A percentile compares a stretch with the other conserved stretches of the same genome.
Evolutionary conservation across 345 rosid species (phyloP).

Genomic region (Gossypium bickii): DNA sequence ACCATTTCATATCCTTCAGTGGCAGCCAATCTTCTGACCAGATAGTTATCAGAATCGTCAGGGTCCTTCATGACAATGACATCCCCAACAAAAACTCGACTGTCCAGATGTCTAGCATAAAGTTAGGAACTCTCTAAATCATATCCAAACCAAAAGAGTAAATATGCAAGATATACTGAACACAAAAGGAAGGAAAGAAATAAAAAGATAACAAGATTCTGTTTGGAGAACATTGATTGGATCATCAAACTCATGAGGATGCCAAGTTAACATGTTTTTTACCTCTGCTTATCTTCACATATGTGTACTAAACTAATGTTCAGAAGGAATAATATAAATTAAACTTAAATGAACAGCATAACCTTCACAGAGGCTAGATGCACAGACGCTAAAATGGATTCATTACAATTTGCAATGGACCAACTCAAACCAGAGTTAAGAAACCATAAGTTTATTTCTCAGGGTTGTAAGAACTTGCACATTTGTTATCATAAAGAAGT

Average conservation of each 20-base stretch:
- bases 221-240: background rate
- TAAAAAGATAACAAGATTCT: conserved; percentile 2
- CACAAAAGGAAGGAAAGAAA: background rate
- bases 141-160: background rate
- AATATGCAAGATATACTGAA: background rate
- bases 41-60: conserved; percentile 39
- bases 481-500: background rate
- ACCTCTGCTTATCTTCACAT: conserved; percentile 2
- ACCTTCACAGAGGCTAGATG: background rate
- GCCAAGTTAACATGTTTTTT: background rate
- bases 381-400: background rate
- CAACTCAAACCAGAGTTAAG: background rate
- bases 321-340: background rate
- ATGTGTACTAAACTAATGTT: background rate
- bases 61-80: conserved; percentile 89
- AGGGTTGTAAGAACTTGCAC: background rate
- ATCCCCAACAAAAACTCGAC: conserved; percentile 82
- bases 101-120: conserved; percentile 24
- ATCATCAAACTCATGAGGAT: background rate
- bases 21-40: conserved; percentile 90
- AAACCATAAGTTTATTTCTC: background rate
- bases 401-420: background rate
- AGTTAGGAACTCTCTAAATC: conserved; percentile 7
- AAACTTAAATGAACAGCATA: background rate
- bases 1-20: conserved; percentile 82